Evolutionary conservation across 1,284 basidiomycete species (phyloP).

Genomic region (Ustilago vetiveriae): DNA sequence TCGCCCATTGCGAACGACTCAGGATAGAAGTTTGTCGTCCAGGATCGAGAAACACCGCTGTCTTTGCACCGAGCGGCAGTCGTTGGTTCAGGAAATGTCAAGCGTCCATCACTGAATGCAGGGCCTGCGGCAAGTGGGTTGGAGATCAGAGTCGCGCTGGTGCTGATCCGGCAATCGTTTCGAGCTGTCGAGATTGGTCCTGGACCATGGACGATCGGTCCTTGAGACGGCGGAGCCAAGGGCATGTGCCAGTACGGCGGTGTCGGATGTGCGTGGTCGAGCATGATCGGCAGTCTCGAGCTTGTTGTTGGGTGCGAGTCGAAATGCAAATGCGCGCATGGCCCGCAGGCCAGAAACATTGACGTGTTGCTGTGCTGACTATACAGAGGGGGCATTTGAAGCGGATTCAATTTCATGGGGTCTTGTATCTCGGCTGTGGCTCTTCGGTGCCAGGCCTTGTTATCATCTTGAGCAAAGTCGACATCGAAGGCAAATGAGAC

Average conservation of each 20-base stretch:
- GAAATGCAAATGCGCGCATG: neutral
- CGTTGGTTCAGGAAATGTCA: no score
- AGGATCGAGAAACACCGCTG: no score
- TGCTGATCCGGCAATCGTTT: neutral
- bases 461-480: neutral
- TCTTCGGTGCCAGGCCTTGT: neutral
- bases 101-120: no score
- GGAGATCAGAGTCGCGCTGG: neutral
- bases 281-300: neutral
- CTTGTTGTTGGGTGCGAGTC: neutral
- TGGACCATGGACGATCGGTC: neutral
- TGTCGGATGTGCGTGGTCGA: neutral
- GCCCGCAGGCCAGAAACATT: neutral
- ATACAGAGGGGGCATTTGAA: neutral
- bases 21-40: no score
- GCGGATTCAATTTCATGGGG: neutral
- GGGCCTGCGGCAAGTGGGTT: neutral
- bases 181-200: neutral
- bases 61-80: no score
- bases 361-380: neutral
- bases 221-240: neutral
- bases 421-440: neutral
- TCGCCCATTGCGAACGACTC: no score
- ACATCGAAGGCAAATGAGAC: conserved; percentile 23
- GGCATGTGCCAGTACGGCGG: neutral